Percentiles rank a stretch among this genome's conserved stretches.
Conservation (phyloP, 2,329 filamentous ascomycete species). For the Ophiostoma ulmi region DNA sequence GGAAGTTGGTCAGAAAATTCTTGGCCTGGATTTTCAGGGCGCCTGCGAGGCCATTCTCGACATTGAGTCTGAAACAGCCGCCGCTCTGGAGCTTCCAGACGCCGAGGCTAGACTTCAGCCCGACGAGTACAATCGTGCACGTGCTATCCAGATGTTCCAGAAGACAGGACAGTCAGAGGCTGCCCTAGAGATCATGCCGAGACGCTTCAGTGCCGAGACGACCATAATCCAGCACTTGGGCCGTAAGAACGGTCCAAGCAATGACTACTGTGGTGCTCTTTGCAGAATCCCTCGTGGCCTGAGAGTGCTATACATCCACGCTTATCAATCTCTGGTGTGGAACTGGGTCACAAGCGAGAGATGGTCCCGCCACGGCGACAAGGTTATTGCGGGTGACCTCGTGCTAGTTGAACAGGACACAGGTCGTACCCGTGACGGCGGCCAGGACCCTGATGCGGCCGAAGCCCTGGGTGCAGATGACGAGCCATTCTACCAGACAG, state of each 20-base stretch:
- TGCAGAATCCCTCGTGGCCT: constrained; percentile 74
- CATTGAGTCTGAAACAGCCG: constrained; percentile 57
- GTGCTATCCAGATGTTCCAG: constrained; percentile 70
- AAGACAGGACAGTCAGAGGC: constrained; percentile 52
- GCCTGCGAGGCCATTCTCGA: constrained; percentile 73
- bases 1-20: constrained; percentile 74
- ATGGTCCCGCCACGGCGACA: constrained; percentile 67
- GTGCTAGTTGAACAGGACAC: constrained; percentile 51
- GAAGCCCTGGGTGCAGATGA: constrained; percentile 49
- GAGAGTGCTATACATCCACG: constrained; percentile 91
- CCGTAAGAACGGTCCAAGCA: constrained; percentile 44
- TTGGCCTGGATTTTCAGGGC: constrained; percentile 73
- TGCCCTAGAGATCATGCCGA: constrained; percentile 65
- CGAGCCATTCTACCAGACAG: constrained; percentile 47
- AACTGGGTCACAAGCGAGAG: constrained; percentile 78
- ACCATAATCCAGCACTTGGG: constrained; percentile 73
- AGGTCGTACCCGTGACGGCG: constrained; percentile 41
- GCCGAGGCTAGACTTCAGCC: constrained; percentile 49
- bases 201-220: constrained; percentile 74
- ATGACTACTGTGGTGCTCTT: constrained; percentile 77
- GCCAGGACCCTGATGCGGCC: constrained; percentile 44
- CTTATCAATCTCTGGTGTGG: constrained; percentile 93
- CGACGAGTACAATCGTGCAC: constrained; percentile 75
- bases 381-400: constrained; percentile 79
- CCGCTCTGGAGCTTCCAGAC: constrained; percentile 38